Percentiles rank a stretch among this genome's conserved stretches.
Evolutionary conservation across 352 stramenopile genomes (phyloP).

Genomic region (Thalassiosira exigua): DNA sequence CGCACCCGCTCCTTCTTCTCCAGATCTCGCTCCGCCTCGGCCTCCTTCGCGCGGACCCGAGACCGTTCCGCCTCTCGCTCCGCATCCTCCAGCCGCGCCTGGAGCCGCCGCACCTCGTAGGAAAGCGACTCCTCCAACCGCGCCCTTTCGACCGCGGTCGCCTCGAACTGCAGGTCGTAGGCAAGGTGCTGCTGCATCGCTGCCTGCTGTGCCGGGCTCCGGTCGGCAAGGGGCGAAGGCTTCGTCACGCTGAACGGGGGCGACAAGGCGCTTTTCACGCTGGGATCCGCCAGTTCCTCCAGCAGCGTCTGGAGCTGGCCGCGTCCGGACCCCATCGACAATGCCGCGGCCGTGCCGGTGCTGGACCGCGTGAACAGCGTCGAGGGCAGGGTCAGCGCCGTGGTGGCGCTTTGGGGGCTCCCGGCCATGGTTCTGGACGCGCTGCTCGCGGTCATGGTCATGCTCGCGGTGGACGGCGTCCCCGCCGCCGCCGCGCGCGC

Average conservation of each 20-base stretch:
- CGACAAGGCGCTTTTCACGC: no score
- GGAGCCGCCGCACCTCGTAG: conserved; percentile 2
- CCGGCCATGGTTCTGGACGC: not conserved
- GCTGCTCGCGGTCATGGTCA: not conserved
- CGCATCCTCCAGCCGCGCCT: conserved; percentile 19
- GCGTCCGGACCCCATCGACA: conserved; percentile 12
- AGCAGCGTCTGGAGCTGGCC: conserved; percentile 39
- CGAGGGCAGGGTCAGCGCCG: conserved; percentile 19
- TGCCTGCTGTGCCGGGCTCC: not conserved
- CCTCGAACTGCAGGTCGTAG: not conserved
- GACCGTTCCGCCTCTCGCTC: conserved; percentile 1
- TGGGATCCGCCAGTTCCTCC: conserved; percentile 24
- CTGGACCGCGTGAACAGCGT: conserved; percentile 11
- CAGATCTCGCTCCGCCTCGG: conserved; percentile 38
- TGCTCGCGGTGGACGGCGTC: not conserved
- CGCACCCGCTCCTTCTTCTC: conserved; percentile 34
- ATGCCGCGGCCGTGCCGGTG: not conserved
- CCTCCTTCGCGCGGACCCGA: conserved; percentile 27
- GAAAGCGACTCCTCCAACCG: conserved; percentile 1
- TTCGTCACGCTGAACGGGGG: not conserved
- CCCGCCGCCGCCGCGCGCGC: not conserved
- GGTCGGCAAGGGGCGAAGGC: no score
- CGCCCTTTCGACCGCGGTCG: conserved; percentile 6
- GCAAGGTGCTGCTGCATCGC: not conserved
- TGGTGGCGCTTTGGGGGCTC: not conserved